Base-by-base conservation (phyloP, 2,329 filamentous ascomycete species). In the Thelonectria discophora region DNA sequence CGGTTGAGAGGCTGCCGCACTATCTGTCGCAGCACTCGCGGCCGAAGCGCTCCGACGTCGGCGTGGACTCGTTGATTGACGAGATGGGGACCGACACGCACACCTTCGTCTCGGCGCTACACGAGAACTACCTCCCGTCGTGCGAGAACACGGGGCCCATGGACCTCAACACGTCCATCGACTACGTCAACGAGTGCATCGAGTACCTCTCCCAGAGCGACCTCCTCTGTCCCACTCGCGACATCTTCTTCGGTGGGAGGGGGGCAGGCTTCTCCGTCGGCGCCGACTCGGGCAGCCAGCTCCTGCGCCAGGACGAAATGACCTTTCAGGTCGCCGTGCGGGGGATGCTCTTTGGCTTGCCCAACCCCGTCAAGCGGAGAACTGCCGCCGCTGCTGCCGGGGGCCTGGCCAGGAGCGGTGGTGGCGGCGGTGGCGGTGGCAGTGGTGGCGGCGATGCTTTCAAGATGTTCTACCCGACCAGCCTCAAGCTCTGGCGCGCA, bases 401-500 rank as follows among this genome's bases (percentile, higher is more conserved):
- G 71, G 68, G 79, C 72, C 70, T 73, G 69, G 79, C 71, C 75
- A 82, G 62, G 73, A n/a, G n/a, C n/a, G 78, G 66, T 24, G 21
- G 21, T 4, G 21, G 21, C 21, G 21, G 21, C 6, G 21, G 21
- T 24, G n/a, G n/a, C n/a, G n/a, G n/a, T n/a, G n/a, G n/a, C n/a
- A n/a, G n/a, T n/a, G n/a, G n/a, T n/a, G n/a, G n/a, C 76, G 81
- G 69, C 40, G 91, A 93, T 71, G 86, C 90, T 0, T 90, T 89
- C 78, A 94, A 91, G 72, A 97, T 99, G 92, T 96, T 94, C 68
- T 99, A 95, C 72, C 95, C 95, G 0, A 88, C 88, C 0, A 93
- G 90, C 57, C 80, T 97, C 43, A 93, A 93, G 69, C 77, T 97
- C 11, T 97, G 94, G 93, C 86, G 90, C 62, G 85, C 88, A 57